phyloP scores from a whole-genome alignment of 441 rosid genomes.

The Corymbia citriodora region DNA sequence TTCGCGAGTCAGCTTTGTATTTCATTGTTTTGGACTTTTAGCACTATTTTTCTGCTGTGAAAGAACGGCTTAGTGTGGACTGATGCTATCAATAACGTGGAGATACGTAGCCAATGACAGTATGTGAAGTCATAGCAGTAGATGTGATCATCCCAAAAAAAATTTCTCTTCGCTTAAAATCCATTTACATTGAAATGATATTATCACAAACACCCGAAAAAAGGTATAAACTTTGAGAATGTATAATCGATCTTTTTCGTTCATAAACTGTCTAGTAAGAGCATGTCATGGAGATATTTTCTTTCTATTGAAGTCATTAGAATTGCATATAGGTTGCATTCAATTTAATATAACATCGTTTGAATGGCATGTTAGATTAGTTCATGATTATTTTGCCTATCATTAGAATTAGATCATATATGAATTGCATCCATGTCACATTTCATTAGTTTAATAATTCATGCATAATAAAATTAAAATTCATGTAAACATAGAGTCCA shows the following conservation, averaged over 20 bases:
- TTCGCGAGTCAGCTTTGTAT: too few relatives aligned
- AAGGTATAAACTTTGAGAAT: too few relatives aligned
- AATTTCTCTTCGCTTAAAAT: too few relatives aligned
- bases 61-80: background rate
- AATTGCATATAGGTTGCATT: background rate
- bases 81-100: background rate
- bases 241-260: background rate
- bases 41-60: too few relatives aligned
- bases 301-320: background rate
- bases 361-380: background rate
- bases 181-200: too few relatives aligned
- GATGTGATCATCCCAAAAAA: too few relatives aligned
- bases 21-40: too few relatives aligned
- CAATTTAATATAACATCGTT: background rate
- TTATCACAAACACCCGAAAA: too few relatives aligned
- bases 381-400: background rate
- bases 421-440: accelerated
- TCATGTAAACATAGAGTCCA: background rate
- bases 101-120: too few relatives aligned
- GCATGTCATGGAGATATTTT: background rate
- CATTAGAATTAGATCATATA: background rate
- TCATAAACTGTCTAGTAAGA: background rate
- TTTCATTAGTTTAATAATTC: background rate
- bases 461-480: background rate
- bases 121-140: too few relatives aligned